Evolutionary conservation across 2,329 filamentous ascomycete genomes (phyloP), one percentile per base, ranked within the genome.

Genomic region (Plectosphaerella sp.): DNA sequence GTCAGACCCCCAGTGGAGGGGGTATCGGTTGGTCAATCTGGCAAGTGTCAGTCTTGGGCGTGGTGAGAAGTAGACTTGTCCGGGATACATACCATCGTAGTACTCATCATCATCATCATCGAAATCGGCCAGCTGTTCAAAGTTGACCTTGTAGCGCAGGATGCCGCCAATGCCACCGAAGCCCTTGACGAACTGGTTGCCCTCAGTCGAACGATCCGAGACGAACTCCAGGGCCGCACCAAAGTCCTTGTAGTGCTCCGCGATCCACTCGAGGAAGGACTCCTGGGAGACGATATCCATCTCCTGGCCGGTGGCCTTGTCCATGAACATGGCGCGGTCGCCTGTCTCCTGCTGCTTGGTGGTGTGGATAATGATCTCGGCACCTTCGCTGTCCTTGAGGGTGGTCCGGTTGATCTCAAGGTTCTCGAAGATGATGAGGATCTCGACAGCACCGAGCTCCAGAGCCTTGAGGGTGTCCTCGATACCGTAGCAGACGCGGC

Each of bases 101-200:
- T 93, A 93, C 71, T 97, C 93, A 73, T 92, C 88, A 73, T 92
- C 88, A 70, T 94, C 89, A 71, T 96, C 92, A 67, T 88, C 85
- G 67, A 88, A 81, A 71, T 97, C 94, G 72, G 88, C 88, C 73
- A 99, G 83, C 75, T 99, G 95, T 77, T 99, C 95, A 77, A 99
- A 99, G 80, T 99, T 99, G 80, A 99, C 91, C 80, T 97, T 97
- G 86, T 99, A 99, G 63, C 94, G 91, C 69, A 99, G 85, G 66
- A 99, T 87, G 59, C 93, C 93, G 61, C 94, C 94, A 64, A 99
- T 96, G 67, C 94, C 94, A 86, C 94, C 94, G 68, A 99, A 99
- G 58, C 94, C 94, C 79, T 97, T 97, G 66, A 99, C 94, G 75
- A 99, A 99, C 79, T 99, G 94, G 76, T 99, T 99, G 69, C 94